phyloP scores from a whole-genome alignment of 2,329 filamentous ascomycete species.

The Calonectria leucothoes region DNA sequence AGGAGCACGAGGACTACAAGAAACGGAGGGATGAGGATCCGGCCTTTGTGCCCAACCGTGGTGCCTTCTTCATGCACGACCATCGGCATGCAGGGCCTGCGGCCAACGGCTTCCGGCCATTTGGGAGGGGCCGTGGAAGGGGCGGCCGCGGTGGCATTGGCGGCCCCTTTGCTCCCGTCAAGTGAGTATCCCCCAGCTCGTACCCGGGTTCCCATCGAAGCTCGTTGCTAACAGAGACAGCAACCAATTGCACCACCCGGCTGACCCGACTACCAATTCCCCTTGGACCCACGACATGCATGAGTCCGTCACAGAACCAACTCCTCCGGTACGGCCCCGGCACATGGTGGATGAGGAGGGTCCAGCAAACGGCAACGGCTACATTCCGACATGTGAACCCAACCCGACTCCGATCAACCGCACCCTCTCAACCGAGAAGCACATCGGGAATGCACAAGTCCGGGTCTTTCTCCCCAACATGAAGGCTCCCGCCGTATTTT shows the following conservation, averaged over 20 bases:
- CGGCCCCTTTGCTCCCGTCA: conserved; percentile 69
- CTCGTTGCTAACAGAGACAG: conserved; percentile 44
- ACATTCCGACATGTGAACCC: conserved; percentile 67
- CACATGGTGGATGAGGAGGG: conserved; percentile 59
- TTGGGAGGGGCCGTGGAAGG: conserved; percentile 74
- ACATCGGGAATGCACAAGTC: conserved; percentile 87
- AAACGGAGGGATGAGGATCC: conserved; percentile 90
- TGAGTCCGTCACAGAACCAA: conserved; percentile 70
- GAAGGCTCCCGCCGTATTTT: conserved; percentile 76
- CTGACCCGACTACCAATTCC: conserved; percentile 75
- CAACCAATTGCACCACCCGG: conserved; percentile 54
- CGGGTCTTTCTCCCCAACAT: conserved; percentile 84
- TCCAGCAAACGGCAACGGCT: conserved; percentile 64
- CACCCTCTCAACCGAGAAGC: conserved; percentile 84
- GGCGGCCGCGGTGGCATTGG: conserved; percentile 70
- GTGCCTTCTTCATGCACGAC: conserved; percentile 98
- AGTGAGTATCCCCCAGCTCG: conserved; percentile 61
- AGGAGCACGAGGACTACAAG: conserved; percentile 92
- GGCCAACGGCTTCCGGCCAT: conserved; percentile 81
- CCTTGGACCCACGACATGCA: conserved; percentile 97
- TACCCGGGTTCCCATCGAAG: conserved; percentile 6
- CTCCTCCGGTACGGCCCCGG: conserved; percentile 53
- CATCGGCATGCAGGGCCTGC: conserved; percentile 83
- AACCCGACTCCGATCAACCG: conserved; percentile 76
- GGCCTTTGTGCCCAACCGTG: conserved; percentile 92